These are phyloP conservation scores for Vitis hybrid DNA, from an alignment of 177 flowering plant genomes.

Conservation along the genomic window DNA sequence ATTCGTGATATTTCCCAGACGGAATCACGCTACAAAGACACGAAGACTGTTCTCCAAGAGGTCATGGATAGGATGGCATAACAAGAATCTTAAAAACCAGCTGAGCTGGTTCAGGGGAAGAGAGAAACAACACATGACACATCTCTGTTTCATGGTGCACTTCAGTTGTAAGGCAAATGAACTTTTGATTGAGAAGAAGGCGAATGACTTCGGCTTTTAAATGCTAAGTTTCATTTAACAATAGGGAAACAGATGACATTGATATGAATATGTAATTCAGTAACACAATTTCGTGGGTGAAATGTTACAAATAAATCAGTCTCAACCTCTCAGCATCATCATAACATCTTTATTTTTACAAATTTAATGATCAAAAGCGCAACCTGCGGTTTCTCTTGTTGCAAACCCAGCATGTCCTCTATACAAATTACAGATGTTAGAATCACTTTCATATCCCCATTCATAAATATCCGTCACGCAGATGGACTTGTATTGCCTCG, in stretches of 20 bases:
- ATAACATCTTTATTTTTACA: slow-evolving; percentile 10
- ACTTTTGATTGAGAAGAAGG: no score
- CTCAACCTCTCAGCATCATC: slow-evolving; percentile 4
- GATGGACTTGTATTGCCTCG: slow-evolving; percentile 2
- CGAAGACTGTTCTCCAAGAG: slow-evolving; percentile 59
- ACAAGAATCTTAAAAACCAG: slow-evolving; percentile 7
- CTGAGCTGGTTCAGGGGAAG: not conserved
- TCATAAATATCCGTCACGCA: not conserved
- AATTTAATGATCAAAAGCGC: not conserved
- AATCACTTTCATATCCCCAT: slow-evolving; percentile 11
- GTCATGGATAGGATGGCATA: slow-evolving; percentile 64
- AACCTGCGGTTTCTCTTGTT: slow-evolving; percentile 1
- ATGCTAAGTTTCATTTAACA: no score
- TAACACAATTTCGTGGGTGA: not conserved
- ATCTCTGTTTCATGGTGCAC: no score
- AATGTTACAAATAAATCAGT: not conserved
- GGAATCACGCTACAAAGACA: slow-evolving; percentile 50
- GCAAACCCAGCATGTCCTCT: slow-evolving; percentile 22
- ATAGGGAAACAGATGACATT: no score
- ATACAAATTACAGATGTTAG: slow-evolving; percentile 52
- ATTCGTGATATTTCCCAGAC: slow-evolving; percentile 37
- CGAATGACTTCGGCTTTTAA: no score
- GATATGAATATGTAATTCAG: no score
- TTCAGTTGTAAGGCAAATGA: no score
- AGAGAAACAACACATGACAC: no score